A percentile compares a stretch with the other conserved stretches of the same genome.
Evolutionary conservation across 169 alveolate species (phyloP).

Genomic region (Cryptosporidium tyzzeri): DNA sequence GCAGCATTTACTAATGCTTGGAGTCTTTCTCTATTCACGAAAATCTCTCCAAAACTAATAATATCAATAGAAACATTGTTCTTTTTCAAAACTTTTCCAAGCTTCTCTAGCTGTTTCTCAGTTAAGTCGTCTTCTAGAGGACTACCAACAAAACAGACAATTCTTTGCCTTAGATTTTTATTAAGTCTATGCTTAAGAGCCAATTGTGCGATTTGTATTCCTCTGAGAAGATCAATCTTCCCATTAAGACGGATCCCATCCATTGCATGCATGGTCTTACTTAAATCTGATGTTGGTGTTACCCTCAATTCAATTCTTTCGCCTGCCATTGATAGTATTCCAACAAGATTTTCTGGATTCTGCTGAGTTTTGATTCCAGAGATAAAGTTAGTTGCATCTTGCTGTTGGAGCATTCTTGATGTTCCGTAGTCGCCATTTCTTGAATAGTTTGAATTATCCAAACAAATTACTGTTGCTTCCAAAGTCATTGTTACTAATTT

Average conservation of each 20-base stretch:
- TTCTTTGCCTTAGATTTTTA: conserved; percentile 93
- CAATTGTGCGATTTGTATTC: conserved; percentile 93
- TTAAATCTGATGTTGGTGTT: conserved; percentile 94
- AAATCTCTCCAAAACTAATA: conserved; percentile 88
- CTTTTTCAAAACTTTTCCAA: conserved; percentile 93
- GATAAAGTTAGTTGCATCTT: conserved; percentile 89
- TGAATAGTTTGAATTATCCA: conserved; percentile 97
- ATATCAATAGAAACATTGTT: conserved; percentile 94
- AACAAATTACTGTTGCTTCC: conserved; percentile 95
- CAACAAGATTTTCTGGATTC: conserved; percentile 94
- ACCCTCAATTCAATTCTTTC: conserved; percentile 90
- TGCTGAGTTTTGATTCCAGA: conserved; percentile 88
- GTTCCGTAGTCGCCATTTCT: conserved; percentile 96
- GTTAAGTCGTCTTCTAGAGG: conserved; percentile 86
- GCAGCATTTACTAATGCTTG: conserved; percentile 86
- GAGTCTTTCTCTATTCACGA: conserved; percentile 85
- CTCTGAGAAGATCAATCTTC: conserved; percentile 89
- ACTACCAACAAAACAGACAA: conserved; percentile 95
- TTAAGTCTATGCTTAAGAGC: conserved; percentile 97
- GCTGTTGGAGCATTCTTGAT: conserved; percentile 90
- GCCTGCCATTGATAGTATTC: conserved; percentile 95
- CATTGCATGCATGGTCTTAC: conserved; percentile 87
- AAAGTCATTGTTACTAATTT: conserved; percentile 87
- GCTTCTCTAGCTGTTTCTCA: conserved; percentile 84
- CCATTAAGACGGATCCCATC: conserved; percentile 88